A percentile compares a stretch with the other conserved stretches of the same genome.
Evolutionary conservation across 1,139 yeast genomes (phyloP).

Genomic region (Hyphopichia fennica): DNA sequence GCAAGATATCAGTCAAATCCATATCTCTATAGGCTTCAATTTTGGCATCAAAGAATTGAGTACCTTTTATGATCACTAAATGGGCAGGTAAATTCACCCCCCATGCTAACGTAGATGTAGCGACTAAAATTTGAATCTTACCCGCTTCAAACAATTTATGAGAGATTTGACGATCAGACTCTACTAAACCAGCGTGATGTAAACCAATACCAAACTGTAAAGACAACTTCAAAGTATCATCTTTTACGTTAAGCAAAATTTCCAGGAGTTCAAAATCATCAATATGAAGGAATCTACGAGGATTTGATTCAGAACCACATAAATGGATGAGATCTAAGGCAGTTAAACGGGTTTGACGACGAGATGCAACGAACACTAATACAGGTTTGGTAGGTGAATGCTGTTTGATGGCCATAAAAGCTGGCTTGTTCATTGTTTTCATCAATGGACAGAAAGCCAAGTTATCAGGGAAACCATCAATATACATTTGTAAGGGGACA

Average conservation of each 20-base stretch:
- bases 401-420: constrained; percentile 92
- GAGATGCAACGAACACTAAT: constrained; percentile 91
- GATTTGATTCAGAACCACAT: constrained; percentile 93
- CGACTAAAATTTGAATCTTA: constrained; percentile 85
- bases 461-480: constrained; percentile 96
- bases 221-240: constrained; percentile 81
- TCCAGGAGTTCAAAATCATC: constrained; percentile 69
- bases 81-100: constrained; percentile 97
- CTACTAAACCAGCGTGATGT: constrained; percentile 97
- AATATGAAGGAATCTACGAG: constrained; percentile 82
- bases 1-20: constrained; percentile 90
- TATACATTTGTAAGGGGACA: constrained; percentile 95
- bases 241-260: constrained; percentile 69
- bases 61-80: constrained; percentile 90
- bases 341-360: constrained; percentile 94
- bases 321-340: constrained; percentile 90
- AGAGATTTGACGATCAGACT: constrained; percentile 82
- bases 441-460: constrained; percentile 92
- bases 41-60: constrained; percentile 83
- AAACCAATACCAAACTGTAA: constrained; percentile 95
- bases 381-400: constrained; percentile 95
- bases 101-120: constrained; percentile 97
- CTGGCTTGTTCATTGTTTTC: constrained; percentile 98
- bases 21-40: constrained; percentile 79
- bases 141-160: constrained; percentile 83